Evolutionary conservation across 306 rosid genomes (phyloP).

Genomic region (Cajanus cajan): DNA sequence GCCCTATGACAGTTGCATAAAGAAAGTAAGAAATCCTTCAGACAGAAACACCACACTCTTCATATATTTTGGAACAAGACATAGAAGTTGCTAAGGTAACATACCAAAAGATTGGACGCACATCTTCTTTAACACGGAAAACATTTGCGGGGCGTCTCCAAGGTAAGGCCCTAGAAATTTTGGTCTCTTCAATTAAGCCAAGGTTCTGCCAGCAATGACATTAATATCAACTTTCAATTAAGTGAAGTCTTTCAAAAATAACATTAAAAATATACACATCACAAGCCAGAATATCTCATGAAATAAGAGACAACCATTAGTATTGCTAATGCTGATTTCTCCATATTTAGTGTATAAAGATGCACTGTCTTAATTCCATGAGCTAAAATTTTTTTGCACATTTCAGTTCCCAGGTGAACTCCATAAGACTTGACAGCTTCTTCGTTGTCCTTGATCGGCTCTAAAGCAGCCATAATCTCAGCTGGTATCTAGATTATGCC

Average conservation of each 20-base stretch:
- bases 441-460: conserved; percentile 95
- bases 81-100: conserved; percentile 12
- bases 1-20: conserved; percentile 62
- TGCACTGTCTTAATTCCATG: conserved; percentile 90
- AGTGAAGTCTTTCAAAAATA: conserved; percentile 24
- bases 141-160: conserved; percentile 94
- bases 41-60: neutral
- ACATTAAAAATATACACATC: conserved; percentile 24
- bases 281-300: conserved; percentile 23
- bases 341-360: conserved; percentile 91
- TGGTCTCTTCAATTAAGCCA: conserved; percentile 87
- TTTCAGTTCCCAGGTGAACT: conserved; percentile 91
- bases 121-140: conserved; percentile 77
- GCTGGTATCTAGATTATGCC: conserved; percentile 68
- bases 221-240: conserved; percentile 14
- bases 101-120: conserved; percentile 95
- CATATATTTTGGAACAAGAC: conserved; percentile 2
- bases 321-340: conserved; percentile 86
- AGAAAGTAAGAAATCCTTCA: conserved; percentile 37
- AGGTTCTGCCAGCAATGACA: conserved; percentile 64
- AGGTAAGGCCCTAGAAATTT: conserved; percentile 73
- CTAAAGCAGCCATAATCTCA: conserved; percentile 77
- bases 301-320: conserved; percentile 50
- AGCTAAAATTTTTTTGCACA: conserved; percentile 91
- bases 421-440: conserved; percentile 96